Conservation (phyloP, 1,139 yeast species). For the Taphrina flavorubra region DNA sequence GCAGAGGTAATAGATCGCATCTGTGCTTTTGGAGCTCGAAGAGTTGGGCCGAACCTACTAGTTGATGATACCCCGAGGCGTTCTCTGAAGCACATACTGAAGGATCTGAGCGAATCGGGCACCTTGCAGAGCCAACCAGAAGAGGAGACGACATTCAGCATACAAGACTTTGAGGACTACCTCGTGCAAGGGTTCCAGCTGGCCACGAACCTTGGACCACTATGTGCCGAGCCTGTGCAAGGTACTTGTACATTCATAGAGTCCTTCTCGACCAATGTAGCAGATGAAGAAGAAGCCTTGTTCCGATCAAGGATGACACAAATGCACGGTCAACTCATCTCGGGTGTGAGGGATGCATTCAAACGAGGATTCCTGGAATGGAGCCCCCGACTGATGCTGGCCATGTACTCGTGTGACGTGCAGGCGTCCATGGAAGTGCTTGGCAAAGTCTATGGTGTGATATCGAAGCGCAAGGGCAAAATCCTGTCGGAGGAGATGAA, state of each 20-base stretch:
- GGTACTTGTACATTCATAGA: conserved; percentile 69
- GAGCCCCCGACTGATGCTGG: conserved; percentile 88
- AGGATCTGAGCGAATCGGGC: conserved; percentile 21
- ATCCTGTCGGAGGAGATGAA: conserved; percentile 92
- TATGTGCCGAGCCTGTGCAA: conserved; percentile 84
- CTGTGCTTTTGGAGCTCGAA: conserved; percentile 76
- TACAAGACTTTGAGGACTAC: conserved; percentile 61
- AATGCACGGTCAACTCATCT: conserved; percentile 70
- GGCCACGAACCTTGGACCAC: conserved; percentile 83
- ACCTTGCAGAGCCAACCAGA: conserved; percentile 46
- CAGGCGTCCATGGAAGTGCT: conserved; percentile 94
- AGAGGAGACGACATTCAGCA: conserved; percentile 9
- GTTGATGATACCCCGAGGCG: conserved; percentile 59
- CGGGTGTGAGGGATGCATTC: conserved; percentile 74
- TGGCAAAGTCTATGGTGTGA: conserved; percentile 94
- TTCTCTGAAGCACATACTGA: conserved; percentile 52
- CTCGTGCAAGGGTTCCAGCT: conserved; percentile 83
- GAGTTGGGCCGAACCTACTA: conserved; percentile 76
- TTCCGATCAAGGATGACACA: conserved; percentile 38
- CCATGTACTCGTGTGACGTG: conserved; percentile 91
- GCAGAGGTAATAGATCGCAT: conserved; percentile 54
- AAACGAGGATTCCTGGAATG: conserved; percentile 72
- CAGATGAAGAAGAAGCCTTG: conserved; percentile 48
- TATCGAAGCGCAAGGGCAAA: conserved; percentile 83
- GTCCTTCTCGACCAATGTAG: conserved; percentile 48